phyloP scores from a whole-genome alignment of 345 rosid species.

The Syzygium grande region DNA sequence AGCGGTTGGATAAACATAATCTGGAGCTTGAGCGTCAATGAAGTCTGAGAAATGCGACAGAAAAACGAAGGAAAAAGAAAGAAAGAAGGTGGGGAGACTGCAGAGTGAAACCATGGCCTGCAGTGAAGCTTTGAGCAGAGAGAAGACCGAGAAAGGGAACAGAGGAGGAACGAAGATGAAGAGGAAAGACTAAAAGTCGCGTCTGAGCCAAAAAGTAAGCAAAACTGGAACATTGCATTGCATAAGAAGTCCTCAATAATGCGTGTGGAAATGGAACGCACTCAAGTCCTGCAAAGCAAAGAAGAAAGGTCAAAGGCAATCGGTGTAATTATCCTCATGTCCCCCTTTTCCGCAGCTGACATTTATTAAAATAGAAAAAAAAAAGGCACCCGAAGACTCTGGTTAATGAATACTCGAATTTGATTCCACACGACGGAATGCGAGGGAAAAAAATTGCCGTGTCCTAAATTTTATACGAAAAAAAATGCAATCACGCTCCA shows the following conservation, averaged over 20 bases:
- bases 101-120: background rate
- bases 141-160: background rate
- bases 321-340: no score
- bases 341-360: no score
- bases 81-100: background rate
- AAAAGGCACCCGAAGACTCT: no score
- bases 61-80: background rate
- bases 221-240: background rate
- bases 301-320: no score
- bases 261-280: background rate
- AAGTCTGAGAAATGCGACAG: background rate
- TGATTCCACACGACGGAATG: no score
- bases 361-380: no score
- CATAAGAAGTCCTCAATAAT: background rate
- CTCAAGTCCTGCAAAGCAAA: background rate
- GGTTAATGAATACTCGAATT: no score
- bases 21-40: background rate
- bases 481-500: no score
- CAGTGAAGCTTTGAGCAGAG: background rate
- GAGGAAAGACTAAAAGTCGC: background rate
- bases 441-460: no score
- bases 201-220: background rate
- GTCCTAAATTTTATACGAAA: no score
- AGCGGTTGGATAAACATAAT: background rate
- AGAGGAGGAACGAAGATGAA: background rate